phyloP scores from a whole-genome alignment of 306 rosid species.

The Gleditsia sinensis region DNA sequence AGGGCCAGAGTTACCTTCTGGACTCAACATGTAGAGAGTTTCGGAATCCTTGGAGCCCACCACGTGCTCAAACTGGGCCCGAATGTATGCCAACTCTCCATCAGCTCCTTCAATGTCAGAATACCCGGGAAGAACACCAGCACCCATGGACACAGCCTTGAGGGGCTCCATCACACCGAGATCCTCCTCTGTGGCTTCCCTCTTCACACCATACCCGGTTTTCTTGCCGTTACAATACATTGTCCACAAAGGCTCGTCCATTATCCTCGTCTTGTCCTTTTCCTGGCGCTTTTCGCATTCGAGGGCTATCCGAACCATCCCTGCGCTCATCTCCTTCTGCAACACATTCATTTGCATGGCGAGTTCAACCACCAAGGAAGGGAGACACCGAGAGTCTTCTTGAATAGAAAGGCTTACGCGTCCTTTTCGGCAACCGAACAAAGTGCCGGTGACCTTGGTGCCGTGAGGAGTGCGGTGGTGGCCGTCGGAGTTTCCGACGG shows the following conservation, averaged over 20 bases:
- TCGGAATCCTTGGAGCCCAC: constrained; percentile 78
- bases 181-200: constrained; percentile 72
- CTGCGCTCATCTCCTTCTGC: constrained; percentile 69
- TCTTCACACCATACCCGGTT: constrained; percentile 65
- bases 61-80: constrained; percentile 69
- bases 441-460: constrained; percentile 54
- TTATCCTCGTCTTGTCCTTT: constrained; percentile 49
- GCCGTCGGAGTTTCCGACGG: background rate
- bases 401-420: constrained; percentile 74
- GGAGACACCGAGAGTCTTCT: constrained; percentile 57
- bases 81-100: constrained; percentile 62
- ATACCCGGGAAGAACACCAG: constrained; percentile 67
- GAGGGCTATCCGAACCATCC: constrained; percentile 78
- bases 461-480: constrained; percentile 10
- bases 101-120: constrained; percentile 47
- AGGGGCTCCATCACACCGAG: constrained; percentile 70
- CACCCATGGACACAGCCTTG: constrained; percentile 77
- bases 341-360: constrained; percentile 65
- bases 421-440: constrained; percentile 69
- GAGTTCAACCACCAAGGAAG: constrained; percentile 57
- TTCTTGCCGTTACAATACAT: constrained; percentile 89
- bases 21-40: constrained; percentile 83
- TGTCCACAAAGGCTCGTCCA: constrained; percentile 70
- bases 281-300: constrained; percentile 77
- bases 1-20: constrained; percentile 71